Conservation (phyloP, 1,284 basidiomycete genomes). For the Fomes fomentarius region DNA sequence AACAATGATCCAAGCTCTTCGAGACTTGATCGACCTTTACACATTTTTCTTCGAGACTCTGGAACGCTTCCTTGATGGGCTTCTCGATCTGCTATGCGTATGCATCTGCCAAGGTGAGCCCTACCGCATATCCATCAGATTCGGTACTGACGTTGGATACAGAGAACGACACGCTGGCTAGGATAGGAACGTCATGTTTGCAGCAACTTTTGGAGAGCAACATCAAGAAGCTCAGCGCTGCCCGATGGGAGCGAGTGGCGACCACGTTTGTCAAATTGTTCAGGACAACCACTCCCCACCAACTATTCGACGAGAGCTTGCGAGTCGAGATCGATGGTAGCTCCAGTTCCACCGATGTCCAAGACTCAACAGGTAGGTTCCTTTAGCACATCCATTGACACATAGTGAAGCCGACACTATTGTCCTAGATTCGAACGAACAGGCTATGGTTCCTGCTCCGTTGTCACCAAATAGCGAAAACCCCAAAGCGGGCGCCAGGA, state of each 20-base stretch:
- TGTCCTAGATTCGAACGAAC: slow-evolving; percentile 59
- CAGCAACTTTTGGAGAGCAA: slow-evolving; percentile 97
- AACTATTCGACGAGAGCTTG: slow-evolving; percentile 91
- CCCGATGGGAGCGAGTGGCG: slow-evolving; percentile 92
- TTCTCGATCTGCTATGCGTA: slow-evolving; percentile 92
- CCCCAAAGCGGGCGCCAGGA: slow-evolving; percentile 46
- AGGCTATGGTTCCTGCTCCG: slow-evolving; percentile 79
- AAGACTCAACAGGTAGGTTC: slow-evolving; percentile 54
- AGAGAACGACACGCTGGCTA: slow-evolving; percentile 98
- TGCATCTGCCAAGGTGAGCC: slow-evolving; percentile 96
- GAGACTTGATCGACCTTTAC: slow-evolving; percentile 95
- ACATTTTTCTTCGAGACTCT: slow-evolving; percentile 95
- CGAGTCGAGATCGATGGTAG: slow-evolving; percentile 78
- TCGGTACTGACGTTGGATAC: too few relatives aligned
- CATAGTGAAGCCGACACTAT: slow-evolving; percentile 15
- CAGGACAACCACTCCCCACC: slow-evolving; percentile 96
- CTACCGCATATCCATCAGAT: too few relatives aligned
- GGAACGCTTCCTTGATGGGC: slow-evolving; percentile 87
- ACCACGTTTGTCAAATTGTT: slow-evolving; percentile 96
- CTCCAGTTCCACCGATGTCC: slow-evolving; percentile 52
- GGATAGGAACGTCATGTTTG: slow-evolving; percentile 97
- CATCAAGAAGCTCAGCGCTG: slow-evolving; percentile 83
- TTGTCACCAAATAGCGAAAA: slow-evolving; percentile 67
- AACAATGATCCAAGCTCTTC: slow-evolving; percentile 97
- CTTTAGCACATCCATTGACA: neutral